Evolutionary conservation across 2,329 filamentous ascomycete species (phyloP), one percentile per base, ranked within the genome.

Genomic region (Exophiala bonariae): DNA sequence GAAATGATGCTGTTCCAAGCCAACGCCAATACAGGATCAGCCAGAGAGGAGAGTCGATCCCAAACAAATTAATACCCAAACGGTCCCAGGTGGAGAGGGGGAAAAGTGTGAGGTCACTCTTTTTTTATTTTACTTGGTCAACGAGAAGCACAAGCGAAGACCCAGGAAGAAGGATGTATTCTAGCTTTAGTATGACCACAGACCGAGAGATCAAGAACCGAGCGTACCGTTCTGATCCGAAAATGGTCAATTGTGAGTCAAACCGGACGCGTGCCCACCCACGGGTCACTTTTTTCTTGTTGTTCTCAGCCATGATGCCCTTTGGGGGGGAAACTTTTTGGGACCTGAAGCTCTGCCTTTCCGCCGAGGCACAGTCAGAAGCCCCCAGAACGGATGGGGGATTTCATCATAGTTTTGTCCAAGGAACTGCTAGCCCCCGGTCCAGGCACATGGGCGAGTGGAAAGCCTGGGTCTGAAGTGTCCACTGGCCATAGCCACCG

Each of bases 341-440:
- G 23, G 11, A 26, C 23, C 11, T 11, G 23, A 26, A 22, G 28
- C 34, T 35, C 32, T 47, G 33, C 51, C 52, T 41, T 54, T 54
- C 52, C 48, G 44, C 52, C 52, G 52, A 54, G 52, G 52, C 45
- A 54, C 41, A 33, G 22, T 16, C 18, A 45, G 17, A 44, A n/a
- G 18, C 13, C n/a, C 43, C 32, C 14, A 38, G 26, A 26, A 34
- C 11, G 26, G 33, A 44, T 31, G 18, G 40, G 22, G 31, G 19
- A 49, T 49, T 43, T 49, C 46, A 41, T 49, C 46, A 49, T 49
- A 7, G n/a, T 13, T 30, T 3, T 9, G 36, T 26, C 44, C 11
- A 36, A 31, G n/a, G 8, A 26, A 11, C 11, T 6, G 23, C 11
- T 6, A 26, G 23, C 6, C 23, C 6, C 23, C 23, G 23, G 11